A percentile compares a stretch with the other conserved stretches of the same genome.
These are phyloP conservation scores for Neurospora crassa DNA, from an alignment of 2,329 filamentous ascomycete genomes.

Conservation along the genomic window DNA sequence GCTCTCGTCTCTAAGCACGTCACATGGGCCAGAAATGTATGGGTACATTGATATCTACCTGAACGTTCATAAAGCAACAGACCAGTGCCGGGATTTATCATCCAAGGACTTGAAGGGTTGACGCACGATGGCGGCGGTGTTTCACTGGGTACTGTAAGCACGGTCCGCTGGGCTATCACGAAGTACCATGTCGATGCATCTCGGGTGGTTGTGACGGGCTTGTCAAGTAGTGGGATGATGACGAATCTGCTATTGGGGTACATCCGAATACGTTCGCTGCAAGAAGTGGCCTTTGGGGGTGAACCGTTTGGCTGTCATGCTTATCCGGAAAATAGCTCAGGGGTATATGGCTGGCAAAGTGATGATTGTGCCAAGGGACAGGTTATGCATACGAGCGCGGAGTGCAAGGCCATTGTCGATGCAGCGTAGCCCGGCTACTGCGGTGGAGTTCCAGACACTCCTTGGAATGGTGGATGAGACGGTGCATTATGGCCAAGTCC, in stretches of 20 bases:
- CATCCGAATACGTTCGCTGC: too few relatives aligned
- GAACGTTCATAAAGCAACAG: slow-evolving; percentile 26
- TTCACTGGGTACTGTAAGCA: slow-evolving; percentile 41
- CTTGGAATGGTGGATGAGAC: slow-evolving; percentile 44
- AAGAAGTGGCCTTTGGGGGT: too few relatives aligned
- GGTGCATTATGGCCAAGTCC: slow-evolving; percentile 41
- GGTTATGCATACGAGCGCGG: slow-evolving; percentile 24
- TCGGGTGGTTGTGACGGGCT: slow-evolving; percentile 24
- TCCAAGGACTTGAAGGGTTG: slow-evolving; percentile 31
- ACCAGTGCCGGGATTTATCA: slow-evolving; percentile 50
- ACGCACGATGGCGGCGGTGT: slow-evolving; percentile 41
- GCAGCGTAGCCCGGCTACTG: slow-evolving; percentile 40
- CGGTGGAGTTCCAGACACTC: slow-evolving; percentile 42
- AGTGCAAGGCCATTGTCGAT: slow-evolving; percentile 27
- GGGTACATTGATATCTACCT: slow-evolving; percentile 42
- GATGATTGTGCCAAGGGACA: slow-evolving; percentile 40
- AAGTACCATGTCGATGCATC: slow-evolving; percentile 35
- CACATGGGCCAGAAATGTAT: slow-evolving; percentile 39
- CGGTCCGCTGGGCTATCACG: slow-evolving; percentile 40
- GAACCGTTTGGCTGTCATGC: slow-evolving; percentile 38
- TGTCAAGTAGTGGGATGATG: too few relatives aligned
- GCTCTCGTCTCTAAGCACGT: slow-evolving; percentile 35
- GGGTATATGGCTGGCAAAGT: slow-evolving; percentile 36
- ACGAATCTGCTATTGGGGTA: too few relatives aligned
- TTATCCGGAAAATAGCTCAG: slow-evolving; percentile 16